phyloP scores from a whole-genome alignment of 768 basidiomycete genomes.

The Gelatoporia subvermispora region DNA sequence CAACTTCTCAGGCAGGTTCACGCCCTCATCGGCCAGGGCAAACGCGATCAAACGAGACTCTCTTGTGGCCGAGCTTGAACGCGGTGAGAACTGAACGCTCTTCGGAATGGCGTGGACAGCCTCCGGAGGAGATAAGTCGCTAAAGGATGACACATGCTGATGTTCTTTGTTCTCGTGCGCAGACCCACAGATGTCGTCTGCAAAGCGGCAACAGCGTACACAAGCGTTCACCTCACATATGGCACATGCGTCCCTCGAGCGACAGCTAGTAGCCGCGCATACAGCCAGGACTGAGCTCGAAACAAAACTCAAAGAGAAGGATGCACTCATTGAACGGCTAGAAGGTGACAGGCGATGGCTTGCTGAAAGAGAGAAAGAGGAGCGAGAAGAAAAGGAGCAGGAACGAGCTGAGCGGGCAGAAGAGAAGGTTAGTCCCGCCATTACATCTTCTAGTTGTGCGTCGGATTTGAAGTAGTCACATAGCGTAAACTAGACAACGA shows the following conservation, averaged over 20 bases:
- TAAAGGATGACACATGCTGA: background rate
- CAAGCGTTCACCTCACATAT: constrained; percentile 60
- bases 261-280: constrained; percentile 61
- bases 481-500: constrained; percentile 50
- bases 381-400: constrained; percentile 61
- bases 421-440: constrained; percentile 49
- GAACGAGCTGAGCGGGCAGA: constrained; percentile 46
- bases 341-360: constrained; percentile 69
- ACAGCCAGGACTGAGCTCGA: constrained; percentile 62
- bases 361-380: constrained; percentile 62
- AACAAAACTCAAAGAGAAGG: constrained; percentile 62
- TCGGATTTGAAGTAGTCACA: constrained; percentile 6
- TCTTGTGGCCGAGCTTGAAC: constrained; percentile 61
- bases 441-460: background rate
- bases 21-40: constrained; percentile 17
- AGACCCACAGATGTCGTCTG: constrained; percentile 64
- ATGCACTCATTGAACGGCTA: constrained; percentile 55
- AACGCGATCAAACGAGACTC: constrained; percentile 57
- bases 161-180: background rate
- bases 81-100: constrained; percentile 34
- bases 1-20: constrained; percentile 10
- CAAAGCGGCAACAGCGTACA: constrained; percentile 64
- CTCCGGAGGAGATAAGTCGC: background rate
- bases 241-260: constrained; percentile 57
- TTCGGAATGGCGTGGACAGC: background rate